Evolutionary conservation across 805 yeast species (phyloP).

Genomic region (Myxozyma kluyveri): DNA sequence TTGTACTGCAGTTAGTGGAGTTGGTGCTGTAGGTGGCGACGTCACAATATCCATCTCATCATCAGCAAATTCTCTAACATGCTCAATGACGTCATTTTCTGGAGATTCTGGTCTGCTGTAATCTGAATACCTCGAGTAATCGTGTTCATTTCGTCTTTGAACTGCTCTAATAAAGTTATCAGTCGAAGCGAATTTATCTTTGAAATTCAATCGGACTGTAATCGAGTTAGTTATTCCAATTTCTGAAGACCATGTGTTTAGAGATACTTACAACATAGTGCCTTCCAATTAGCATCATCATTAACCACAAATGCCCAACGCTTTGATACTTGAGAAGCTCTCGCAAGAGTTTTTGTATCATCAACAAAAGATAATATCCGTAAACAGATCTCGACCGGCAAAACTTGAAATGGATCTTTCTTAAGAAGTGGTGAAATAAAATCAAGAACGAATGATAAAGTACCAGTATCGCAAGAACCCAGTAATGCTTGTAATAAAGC

Average conservation of each 20-base stretch:
- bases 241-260: too few relatives aligned
- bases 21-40: constrained; percentile 17
- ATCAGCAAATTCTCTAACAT: too few relatives aligned
- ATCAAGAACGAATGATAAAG: constrained; percentile 28
- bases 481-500: constrained; percentile 22
- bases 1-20: constrained; percentile 11
- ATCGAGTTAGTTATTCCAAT: too few relatives aligned
- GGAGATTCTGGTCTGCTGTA: too few relatives aligned
- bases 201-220: too few relatives aligned
- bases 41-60: too few relatives aligned
- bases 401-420: constrained; percentile 44
- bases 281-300: constrained; percentile 47
- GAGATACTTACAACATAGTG: constrained; percentile 38
- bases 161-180: too few relatives aligned
- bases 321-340: constrained; percentile 86
- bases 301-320: constrained; percentile 58
- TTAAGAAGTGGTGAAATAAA: constrained; percentile 41
- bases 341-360: constrained; percentile 77
- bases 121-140: too few relatives aligned
- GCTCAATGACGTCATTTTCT: too few relatives aligned
- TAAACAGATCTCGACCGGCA: constrained; percentile 80
- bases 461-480: constrained; percentile 28
- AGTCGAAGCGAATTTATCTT: too few relatives aligned
- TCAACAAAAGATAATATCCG: constrained; percentile 82
- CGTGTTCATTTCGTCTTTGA: too few relatives aligned